phyloP scores from a whole-genome alignment of 1,284 basidiomycete genomes.

The Phellopilus nigrolimitatus region DNA sequence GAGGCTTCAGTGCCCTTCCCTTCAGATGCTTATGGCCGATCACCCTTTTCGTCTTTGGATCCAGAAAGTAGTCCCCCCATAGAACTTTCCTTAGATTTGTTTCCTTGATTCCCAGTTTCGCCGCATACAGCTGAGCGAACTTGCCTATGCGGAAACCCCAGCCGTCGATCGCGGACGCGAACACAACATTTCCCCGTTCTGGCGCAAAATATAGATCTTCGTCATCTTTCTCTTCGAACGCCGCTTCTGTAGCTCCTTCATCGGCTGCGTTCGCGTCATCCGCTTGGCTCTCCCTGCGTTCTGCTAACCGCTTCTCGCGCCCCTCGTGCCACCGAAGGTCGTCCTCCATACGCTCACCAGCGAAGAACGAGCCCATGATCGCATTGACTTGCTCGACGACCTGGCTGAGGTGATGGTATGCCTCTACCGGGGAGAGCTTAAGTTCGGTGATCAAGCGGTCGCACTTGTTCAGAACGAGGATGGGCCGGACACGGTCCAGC shows the following conservation, averaged over 20 bases:
- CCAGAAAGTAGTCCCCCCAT: slow-evolving; percentile 98
- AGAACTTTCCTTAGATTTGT: slow-evolving; percentile 81
- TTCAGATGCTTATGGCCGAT: slow-evolving; percentile 88
- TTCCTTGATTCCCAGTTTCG: slow-evolving; percentile 91
- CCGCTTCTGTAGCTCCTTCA: slow-evolving; percentile 40
- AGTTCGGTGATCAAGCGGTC: slow-evolving; percentile 95
- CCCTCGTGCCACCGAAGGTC: slow-evolving; percentile 93
- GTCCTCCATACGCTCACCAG: slow-evolving; percentile 95
- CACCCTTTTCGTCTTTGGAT: slow-evolving; percentile 93
- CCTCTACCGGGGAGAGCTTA: slow-evolving; percentile 86
- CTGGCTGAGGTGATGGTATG: slow-evolving; percentile 89
- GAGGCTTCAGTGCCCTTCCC: slow-evolving; percentile 86
- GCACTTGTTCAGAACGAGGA: slow-evolving; percentile 97
- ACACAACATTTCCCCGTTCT: slow-evolving; percentile 93
- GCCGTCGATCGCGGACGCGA: slow-evolving; percentile 94
- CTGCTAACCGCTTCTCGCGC: slow-evolving; percentile 75
- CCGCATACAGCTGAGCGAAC: slow-evolving; percentile 90
- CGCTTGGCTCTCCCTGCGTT: slow-evolving; percentile 66
- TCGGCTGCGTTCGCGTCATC: slow-evolving; percentile 55
- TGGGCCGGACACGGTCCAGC: slow-evolving; percentile 83
- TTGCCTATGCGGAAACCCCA: slow-evolving; percentile 97
- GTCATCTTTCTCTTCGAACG: slow-evolving; percentile 92
- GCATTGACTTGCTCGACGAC: slow-evolving; percentile 98
- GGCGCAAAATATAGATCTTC: slow-evolving; percentile 98
- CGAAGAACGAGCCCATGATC: slow-evolving; percentile 96